A percentile compares a stretch with the other conserved stretches of the same genome.
Conservation (phyloP, 1,284 basidiomycete genomes). For the Austroboletus novae-zelandiae region DNA sequence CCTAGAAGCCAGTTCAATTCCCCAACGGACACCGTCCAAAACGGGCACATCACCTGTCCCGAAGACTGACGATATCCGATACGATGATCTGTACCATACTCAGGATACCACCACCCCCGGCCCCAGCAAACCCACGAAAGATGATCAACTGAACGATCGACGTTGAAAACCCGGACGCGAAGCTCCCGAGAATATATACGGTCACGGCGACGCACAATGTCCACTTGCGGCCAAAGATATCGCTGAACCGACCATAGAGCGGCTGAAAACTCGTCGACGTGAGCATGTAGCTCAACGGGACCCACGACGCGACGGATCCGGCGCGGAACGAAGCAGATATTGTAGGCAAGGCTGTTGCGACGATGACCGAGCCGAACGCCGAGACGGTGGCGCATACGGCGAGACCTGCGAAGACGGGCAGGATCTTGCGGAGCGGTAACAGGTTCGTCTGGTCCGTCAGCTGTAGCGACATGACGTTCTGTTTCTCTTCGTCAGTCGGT, state of each 20-base stretch:
- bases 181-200: conserved; percentile 62
- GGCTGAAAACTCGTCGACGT: conserved; percentile 67
- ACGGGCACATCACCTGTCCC: conserved; percentile 45
- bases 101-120: conserved; percentile 66
- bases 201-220: conserved; percentile 58
- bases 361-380: conserved; percentile 61
- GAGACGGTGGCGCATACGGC: conserved; percentile 58
- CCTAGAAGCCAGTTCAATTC: conserved; percentile 27
- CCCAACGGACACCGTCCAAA: not conserved
- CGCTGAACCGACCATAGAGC: conserved; percentile 65
- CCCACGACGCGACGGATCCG: conserved; percentile 67
- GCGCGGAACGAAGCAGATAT: conserved; percentile 68
- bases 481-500: conserved; percentile 1
- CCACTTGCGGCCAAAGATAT: conserved; percentile 75
- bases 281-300: conserved; percentile 64
- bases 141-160: conserved; percentile 72
- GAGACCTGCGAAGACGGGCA: conserved; percentile 61
- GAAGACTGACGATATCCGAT: conserved; percentile 61
- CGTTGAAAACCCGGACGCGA: conserved; percentile 58
- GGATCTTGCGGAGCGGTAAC: conserved; percentile 63
- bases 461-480: conserved; percentile 10
- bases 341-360: conserved; percentile 69
- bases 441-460: conserved; percentile 79
- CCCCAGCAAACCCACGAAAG: conserved; percentile 66
- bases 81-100: conserved; percentile 66